Conservation (phyloP, 2,329 filamentous ascomycete species). For the Exophiala calicioides region DNA sequence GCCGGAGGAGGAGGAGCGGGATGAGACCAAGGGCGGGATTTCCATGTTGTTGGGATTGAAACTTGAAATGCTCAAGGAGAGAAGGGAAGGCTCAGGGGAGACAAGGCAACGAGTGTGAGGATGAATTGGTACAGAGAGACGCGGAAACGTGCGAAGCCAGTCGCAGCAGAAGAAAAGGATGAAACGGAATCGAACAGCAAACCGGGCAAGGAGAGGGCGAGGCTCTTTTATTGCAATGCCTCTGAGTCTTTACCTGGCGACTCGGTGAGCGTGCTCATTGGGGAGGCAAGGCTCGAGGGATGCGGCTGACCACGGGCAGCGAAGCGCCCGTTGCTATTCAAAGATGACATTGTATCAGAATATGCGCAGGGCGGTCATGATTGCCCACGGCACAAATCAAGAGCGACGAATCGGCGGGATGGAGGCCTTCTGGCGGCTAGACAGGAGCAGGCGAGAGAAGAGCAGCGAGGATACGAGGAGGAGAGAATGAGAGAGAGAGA, state of each 20-base stretch:
- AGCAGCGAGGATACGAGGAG: neutral
- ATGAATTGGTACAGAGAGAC: no score
- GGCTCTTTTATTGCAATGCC: neutral
- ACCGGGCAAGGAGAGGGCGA: neutral
- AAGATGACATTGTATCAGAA: neutral
- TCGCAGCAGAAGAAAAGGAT: constrained; percentile 9
- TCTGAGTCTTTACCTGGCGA: neutral
- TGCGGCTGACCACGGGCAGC: neutral
- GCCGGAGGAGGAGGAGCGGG: constrained; percentile 11
- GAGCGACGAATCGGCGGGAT: neutral
- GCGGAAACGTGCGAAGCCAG: constrained; percentile 13
- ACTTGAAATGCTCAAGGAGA: neutral
- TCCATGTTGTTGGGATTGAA: constrained; percentile 11
- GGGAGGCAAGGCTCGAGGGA: neutral
- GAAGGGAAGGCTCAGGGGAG: neutral
- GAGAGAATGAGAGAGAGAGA: neutral
- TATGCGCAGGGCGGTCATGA: no score
- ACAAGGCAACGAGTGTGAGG: neutral
- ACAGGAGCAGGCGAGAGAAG: neutral
- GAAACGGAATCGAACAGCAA: neutral
- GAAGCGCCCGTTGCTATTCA: neutral
- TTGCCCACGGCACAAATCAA: neutral
- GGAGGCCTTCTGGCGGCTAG: neutral
- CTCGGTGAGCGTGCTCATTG: neutral
- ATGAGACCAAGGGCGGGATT: constrained; percentile 7